Conservation (phyloP, 1,284 basidiomycete genomes). For the Filobasidium uniguttulatum region DNA sequence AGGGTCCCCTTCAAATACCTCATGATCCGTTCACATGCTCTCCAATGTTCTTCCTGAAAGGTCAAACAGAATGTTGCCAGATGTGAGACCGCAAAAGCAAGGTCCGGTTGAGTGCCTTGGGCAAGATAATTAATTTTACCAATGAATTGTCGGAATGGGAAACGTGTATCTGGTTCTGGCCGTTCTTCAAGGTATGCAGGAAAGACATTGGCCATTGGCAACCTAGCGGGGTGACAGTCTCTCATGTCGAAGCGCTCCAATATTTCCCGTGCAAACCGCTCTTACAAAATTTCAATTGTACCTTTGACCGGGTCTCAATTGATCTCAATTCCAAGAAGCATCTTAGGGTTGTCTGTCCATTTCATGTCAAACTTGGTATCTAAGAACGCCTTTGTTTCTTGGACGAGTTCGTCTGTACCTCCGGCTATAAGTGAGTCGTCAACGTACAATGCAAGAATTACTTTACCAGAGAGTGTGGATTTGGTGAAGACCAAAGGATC, state of each 20-base stretch:
- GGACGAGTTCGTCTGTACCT: constrained; percentile 16
- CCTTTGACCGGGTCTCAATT: constrained; percentile 20
- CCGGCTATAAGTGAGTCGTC: constrained; percentile 13
- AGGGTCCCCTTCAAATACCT: background rate
- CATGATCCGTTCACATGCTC: background rate
- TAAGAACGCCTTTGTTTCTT: constrained; percentile 18
- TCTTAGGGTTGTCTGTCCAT: constrained; percentile 20
- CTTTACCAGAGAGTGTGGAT: background rate
- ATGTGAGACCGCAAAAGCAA: background rate
- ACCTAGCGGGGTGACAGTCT: constrained; percentile 12
- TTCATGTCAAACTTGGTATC: constrained; percentile 15
- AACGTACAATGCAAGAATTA: constrained; percentile 5
- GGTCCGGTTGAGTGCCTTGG: background rate
- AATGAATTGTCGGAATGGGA: background rate
- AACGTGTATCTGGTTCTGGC: background rate
- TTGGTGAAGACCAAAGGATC: constrained; percentile 35
- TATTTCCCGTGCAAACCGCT: constrained; percentile 17
- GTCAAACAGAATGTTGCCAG: constrained; percentile 7
- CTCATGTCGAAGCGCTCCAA: constrained; percentile 18
- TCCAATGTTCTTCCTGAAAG: constrained; percentile 1
- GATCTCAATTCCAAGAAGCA: constrained; percentile 24
- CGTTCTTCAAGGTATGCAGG: background rate
- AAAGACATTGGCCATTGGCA: constrained; percentile 2
- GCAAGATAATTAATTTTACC: background rate
- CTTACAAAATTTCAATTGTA: constrained; percentile 16